Evolutionary conservation across 768 basidiomycete species (phyloP), one percentile per base, ranked within the genome.

Genomic region (Rhizopogon rudus): DNA sequence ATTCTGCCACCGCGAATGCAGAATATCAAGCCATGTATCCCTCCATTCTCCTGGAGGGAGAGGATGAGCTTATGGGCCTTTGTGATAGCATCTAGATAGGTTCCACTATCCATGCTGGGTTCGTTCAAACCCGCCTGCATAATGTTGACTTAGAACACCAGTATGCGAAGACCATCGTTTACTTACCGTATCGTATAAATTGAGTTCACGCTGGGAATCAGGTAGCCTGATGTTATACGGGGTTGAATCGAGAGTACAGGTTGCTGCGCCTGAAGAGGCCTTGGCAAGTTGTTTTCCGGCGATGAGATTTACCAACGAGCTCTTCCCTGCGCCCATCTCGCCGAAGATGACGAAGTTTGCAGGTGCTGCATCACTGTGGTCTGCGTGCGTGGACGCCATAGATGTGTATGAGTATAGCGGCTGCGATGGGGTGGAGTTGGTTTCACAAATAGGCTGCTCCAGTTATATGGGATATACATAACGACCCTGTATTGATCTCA

Each of bases 1-100:
- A 70, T 65, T 59, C 71, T 63, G 25, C 25, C 25, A 28, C 68
- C 66, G 42, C 50, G 55, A 57, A 17, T 71, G 59, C 70, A 70
- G 45, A 71, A 67, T 28, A 78, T 57, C 17, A 78, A 67, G 29
- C 79, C 68, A 58, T 66, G 71, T 37, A 78, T 60, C 6, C 78
- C 77, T 28, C 64, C 71, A 2, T 57, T 59, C 31, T 49, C 52
- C 16, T 71, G 61, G 28, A 78, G 66, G 1, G 55, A 58, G 40
- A 65, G 62, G 58, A 79, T 61, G 13, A 79, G 52, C 37, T 44
- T 54, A 20, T 73, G 66, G 7, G 70, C 67, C 41, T 71, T 57
- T 40, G 62, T 63, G 42, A 74, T 59, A 5, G 67, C 62, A 13
- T 60, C 58, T 40, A 61, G 58, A 45, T 63, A 70, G 28, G 60